A percentile compares a stretch with the other conserved stretches of the same genome.
phyloP scores from a whole-genome alignment of 345 rosid species.

The Passiflora organensis region DNA sequence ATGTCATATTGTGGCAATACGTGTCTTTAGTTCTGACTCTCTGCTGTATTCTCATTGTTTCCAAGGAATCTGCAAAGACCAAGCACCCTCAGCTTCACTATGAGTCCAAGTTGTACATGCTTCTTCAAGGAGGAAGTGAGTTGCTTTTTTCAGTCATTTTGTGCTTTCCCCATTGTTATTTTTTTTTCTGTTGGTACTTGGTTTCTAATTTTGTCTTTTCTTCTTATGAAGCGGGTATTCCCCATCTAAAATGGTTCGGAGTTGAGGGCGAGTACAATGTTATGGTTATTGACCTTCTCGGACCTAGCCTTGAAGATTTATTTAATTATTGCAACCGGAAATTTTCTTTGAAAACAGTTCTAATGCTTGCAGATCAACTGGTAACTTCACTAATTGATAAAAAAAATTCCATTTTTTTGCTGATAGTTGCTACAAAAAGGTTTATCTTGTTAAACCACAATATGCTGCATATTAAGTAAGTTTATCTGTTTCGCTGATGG shows the following conservation, averaged over 20 bases:
- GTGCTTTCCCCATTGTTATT: neutral
- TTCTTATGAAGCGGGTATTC: slow-evolving; percentile 58
- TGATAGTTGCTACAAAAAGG: too few relatives aligned
- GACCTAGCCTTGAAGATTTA: slow-evolving; percentile 81
- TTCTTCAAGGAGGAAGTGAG: slow-evolving; percentile 89
- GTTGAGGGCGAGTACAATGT: slow-evolving; percentile 74
- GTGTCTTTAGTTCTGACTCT: neutral
- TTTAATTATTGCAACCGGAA: slow-evolving; percentile 73
- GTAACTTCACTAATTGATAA: slow-evolving; percentile 30
- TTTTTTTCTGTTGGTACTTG: neutral
- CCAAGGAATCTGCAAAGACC: slow-evolving; percentile 73
- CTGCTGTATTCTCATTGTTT: slow-evolving; percentile 2
- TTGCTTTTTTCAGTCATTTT: slow-evolving; percentile 6
- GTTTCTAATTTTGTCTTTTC: slow-evolving; percentile 1
- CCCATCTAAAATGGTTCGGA: slow-evolving; percentile 80
- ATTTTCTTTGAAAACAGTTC: slow-evolving; percentile 64
- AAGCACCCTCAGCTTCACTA: slow-evolving; percentile 89
- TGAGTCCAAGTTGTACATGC: slow-evolving; percentile 77
- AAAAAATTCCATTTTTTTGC: neutral
- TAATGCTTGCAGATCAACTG: slow-evolving; percentile 87
- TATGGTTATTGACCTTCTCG: slow-evolving; percentile 86
- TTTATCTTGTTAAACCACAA: too few relatives aligned
- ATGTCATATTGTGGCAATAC: neutral
- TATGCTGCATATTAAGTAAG: too few relatives aligned
- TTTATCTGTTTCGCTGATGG: too few relatives aligned